Percentiles rank a stretch among this genome's conserved stretches.
These are phyloP conservation scores for Fraxinus platypoda DNA, from an alignment of 305 asterid genomes.

Conservation along the genomic window DNA sequence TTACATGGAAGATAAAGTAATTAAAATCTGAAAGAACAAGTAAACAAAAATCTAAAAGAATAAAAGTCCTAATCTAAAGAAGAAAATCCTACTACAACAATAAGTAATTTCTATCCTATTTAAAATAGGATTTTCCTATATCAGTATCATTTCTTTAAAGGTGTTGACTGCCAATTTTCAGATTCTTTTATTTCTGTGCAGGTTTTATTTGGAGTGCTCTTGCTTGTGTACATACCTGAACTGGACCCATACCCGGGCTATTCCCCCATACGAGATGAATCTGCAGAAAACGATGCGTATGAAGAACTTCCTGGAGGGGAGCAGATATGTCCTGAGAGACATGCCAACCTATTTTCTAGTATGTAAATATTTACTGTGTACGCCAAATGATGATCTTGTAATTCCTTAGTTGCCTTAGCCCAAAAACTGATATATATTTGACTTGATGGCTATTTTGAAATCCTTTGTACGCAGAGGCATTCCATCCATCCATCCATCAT, in stretches of 20 bases:
- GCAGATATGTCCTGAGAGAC: slow-evolving; percentile 94
- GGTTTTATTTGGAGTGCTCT: slow-evolving; percentile 75
- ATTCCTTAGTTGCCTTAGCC: slow-evolving; percentile 2
- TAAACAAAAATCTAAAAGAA: neutral
- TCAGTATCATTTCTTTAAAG: neutral
- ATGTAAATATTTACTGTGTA: slow-evolving; percentile 33
- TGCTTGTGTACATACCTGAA: slow-evolving; percentile 71
- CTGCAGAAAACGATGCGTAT: slow-evolving; percentile 57
- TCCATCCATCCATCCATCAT: neutral
- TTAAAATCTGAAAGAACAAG: neutral
- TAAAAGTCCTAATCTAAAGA: neutral
- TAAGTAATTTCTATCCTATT: neutral
- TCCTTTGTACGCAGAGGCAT: neutral
- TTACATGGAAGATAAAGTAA: neutral
- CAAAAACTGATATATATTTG: neutral
- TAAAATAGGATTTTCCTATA: neutral
- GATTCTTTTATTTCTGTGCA: slow-evolving; percentile 35
- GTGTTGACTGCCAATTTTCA: neutral
- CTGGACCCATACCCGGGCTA: slow-evolving; percentile 87
- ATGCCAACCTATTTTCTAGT: slow-evolving; percentile 62
- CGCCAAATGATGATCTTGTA: slow-evolving; percentile 16
- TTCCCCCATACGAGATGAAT: slow-evolving; percentile 55
- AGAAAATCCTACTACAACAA: neutral
- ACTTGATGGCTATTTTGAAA: slow-evolving; percentile 6
- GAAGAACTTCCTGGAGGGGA: slow-evolving; percentile 92